Evolutionary conservation across 2,329 filamentous ascomycete genomes (phyloP), one percentile per base, ranked within the genome.

Genomic region (Chaetomium globosum): DNA sequence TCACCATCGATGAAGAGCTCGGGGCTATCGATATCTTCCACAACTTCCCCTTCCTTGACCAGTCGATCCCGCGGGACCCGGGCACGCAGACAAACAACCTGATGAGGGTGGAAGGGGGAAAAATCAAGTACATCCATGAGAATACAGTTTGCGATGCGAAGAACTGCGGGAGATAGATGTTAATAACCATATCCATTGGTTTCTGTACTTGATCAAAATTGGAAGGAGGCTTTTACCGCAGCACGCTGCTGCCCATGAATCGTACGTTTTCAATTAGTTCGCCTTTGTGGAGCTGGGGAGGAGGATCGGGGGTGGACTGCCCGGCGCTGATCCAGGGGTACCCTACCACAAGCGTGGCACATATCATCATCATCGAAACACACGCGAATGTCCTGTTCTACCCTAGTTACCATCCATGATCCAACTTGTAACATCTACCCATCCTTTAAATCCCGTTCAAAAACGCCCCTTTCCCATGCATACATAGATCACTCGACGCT

Each of bases 1-100:
- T 74, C 52, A 64, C 73, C 2, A 67, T 75, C 21, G 73, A 75
- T 23, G 73, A 74, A 64, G 70, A 67, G 60, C 59, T 70, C n/a
- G 73, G 73, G 9, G 68, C 67, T 1, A 70, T 74, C 23, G 70
- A 68, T 30, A 65, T 73, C 8, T 75, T 73, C 36, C 58, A 72
- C 6, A 69, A 67, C 0, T 74, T 74, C 55, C 72, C 71, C 0
- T 71, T 69, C 7, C 67, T 74, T 2, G 73, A 74, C 39, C 48
- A 61, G 10, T 52, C 65, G 1, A 33, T 51, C 6, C 65, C 65
- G 5, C 6, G 6, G 12, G 59, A 67, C 2, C 30, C 59, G 8
- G 51, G 67, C n/a, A 69, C 66, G 65, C 71, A 70, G 16, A 71
- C 71, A 39, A 74, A 71, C 56, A 72, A 74, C 51, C 21, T 74